A percentile compares a stretch with the other conserved stretches of the same genome.
Conservation (phyloP, 2,329 filamentous ascomycete genomes). For the Ophiocordyceps camponoti-saundersi region DNA sequence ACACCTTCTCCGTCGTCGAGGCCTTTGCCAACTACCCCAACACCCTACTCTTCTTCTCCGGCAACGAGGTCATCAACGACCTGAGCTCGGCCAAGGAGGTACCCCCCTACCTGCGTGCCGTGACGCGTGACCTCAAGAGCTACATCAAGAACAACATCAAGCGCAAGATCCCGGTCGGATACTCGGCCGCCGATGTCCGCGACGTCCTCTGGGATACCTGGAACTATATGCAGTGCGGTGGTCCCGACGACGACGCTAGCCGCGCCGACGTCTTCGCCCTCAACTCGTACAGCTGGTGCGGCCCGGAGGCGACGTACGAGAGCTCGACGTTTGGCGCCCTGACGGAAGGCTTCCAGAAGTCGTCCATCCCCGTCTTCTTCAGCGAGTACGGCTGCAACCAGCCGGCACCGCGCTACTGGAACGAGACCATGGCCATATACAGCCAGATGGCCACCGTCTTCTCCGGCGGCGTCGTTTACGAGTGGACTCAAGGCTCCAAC, state of each 20-base stretch:
- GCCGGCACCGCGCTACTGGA: constrained; percentile 53
- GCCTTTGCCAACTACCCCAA: constrained; percentile 52
- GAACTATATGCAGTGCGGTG: constrained; percentile 57
- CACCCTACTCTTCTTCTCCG: constrained; percentile 58
- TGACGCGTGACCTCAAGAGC: constrained; percentile 65
- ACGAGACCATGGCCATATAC: constrained; percentile 60
- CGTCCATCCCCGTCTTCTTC: constrained; percentile 63
- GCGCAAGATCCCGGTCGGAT: constrained; percentile 58
- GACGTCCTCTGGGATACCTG: constrained; percentile 55
- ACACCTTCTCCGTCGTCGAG: constrained; percentile 49
- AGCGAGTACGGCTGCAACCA: constrained; percentile 69
- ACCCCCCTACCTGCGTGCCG: constrained; percentile 57
- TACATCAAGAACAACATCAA: constrained; percentile 57
- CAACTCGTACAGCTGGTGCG: constrained; percentile 59
- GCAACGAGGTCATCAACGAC: constrained; percentile 63
- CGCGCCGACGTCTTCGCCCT: constrained; percentile 61
- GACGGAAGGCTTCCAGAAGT: constrained; percentile 45
- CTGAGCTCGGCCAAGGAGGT: constrained; percentile 38
- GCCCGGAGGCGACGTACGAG: constrained; percentile 39
- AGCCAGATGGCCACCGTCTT: constrained; percentile 51
- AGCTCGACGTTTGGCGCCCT: constrained; percentile 46
- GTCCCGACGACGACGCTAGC: constrained; percentile 37
- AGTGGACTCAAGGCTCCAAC: constrained; percentile 57
- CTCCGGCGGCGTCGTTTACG: constrained; percentile 66
- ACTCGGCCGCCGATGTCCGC: constrained; percentile 67